Conservation (phyloP, 129 eudicot species). For the carrot (Daucus carota) region DNA sequence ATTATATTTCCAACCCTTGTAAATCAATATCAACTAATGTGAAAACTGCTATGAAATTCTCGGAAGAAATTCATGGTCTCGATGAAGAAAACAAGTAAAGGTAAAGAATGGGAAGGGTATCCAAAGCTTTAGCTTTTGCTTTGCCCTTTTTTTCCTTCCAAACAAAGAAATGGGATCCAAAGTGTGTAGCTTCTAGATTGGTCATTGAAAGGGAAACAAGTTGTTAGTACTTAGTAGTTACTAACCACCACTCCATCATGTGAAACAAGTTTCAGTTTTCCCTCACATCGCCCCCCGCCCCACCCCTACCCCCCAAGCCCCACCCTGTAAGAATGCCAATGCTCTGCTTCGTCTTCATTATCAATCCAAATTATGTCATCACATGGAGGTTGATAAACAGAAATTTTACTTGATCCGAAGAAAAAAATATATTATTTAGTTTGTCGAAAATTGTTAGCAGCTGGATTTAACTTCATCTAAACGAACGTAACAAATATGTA, state of each 20-base stretch:
- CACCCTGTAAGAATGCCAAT: neutral
- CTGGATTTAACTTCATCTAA: no score
- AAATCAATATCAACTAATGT: neutral
- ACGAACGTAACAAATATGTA: no score
- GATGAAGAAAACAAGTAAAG: neutral
- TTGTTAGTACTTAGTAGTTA: neutral
- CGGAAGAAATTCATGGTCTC: neutral
- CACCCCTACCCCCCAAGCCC: neutral
- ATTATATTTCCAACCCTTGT: neutral
- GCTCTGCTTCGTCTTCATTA: neutral
- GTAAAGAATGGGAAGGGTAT: neutral
- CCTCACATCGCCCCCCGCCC: neutral
- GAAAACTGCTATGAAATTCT: neutral
- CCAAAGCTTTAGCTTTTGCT: constrained; percentile 4
- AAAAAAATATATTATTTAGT: no score
- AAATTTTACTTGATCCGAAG: no score
- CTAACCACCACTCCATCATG: neutral
- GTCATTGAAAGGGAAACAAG: neutral
- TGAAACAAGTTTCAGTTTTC: neutral
- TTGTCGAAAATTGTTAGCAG: no score
- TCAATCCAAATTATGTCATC: neutral
- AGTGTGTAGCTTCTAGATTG: constrained; percentile 3
- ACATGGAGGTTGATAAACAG: neutral
- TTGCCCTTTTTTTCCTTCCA: neutral
- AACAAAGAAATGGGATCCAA: constrained; percentile 4